phyloP scores from a whole-genome alignment of 495 filamentous ascomycete species.

The Penicillium nucicola region DNA sequence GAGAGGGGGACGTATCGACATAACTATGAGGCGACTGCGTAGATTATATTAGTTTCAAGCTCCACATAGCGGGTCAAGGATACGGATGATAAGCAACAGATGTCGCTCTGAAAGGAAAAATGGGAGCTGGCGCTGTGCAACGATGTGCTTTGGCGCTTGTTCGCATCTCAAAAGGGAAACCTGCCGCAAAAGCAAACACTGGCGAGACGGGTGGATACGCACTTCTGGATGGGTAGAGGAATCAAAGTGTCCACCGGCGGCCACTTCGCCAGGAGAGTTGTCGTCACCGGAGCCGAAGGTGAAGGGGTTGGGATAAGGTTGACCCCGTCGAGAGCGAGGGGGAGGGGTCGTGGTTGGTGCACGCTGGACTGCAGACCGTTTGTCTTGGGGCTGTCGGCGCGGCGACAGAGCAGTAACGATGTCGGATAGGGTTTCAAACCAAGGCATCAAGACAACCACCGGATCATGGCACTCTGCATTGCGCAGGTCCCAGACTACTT shows the following conservation, averaged over 20 bases:
- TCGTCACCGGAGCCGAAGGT: background rate
- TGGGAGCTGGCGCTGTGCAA: too few relatives aligned
- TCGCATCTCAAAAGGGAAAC: background rate
- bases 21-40: conserved; percentile 25
- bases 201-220: conserved; percentile 3
- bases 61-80: background rate
- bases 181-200: background rate
- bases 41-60: conserved; percentile 4
- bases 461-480: conserved; percentile 6
- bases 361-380: conserved; percentile 9
- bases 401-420: conserved; percentile 16
- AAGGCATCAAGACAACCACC: conserved; percentile 14
- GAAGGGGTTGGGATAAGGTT: background rate
- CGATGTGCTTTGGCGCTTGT: background rate
- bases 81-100: background rate
- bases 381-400: conserved; percentile 15
- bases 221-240: conserved; percentile 12
- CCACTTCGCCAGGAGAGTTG: background rate
- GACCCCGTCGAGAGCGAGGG: background rate
- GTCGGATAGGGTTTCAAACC: conserved; percentile 15
- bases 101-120: background rate
- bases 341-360: conserved; percentile 2
- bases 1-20: conserved; percentile 23
- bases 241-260: background rate
- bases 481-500: conserved; percentile 9